These are phyloP conservation scores for Kazachstania sp. DNA, from an alignment of 1,139 yeast species.

Conservation along the genomic window DNA sequence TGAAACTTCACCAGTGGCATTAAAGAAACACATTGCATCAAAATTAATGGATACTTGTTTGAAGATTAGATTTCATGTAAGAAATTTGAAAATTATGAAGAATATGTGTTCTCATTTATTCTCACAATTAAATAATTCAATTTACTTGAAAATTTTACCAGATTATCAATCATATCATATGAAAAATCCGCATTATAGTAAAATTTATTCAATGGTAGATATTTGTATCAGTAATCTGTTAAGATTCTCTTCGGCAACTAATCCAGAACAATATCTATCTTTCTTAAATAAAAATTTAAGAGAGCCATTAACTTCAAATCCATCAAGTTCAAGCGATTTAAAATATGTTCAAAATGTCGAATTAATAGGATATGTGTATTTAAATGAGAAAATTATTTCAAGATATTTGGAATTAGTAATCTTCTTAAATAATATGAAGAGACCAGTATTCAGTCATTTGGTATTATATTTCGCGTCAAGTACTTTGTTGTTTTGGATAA, in stretches of 20 bases:
- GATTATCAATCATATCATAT: constrained; percentile 14
- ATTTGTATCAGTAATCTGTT: constrained; percentile 21
- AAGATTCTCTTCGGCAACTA: constrained; percentile 27
- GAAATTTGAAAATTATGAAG: constrained; percentile 16
- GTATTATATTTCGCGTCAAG: constrained; percentile 24
- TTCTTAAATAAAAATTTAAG: constrained; percentile 17
- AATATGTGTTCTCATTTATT: constrained; percentile 15
- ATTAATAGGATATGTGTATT: constrained; percentile 21
- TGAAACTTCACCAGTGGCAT: constrained; percentile 15
- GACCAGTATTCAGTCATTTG: constrained; percentile 21
- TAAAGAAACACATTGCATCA: constrained; percentile 17
- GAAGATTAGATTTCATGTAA: constrained; percentile 20
- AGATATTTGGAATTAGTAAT: constrained; percentile 20
- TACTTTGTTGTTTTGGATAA: constrained; percentile 26
- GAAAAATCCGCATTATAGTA: constrained; percentile 2
- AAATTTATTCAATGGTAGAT: constrained; percentile 14
- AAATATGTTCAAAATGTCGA: constrained; percentile 21
- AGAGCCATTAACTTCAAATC: constrained; percentile 13
- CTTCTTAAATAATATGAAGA: constrained; percentile 16
- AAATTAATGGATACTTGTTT: constrained; percentile 17
- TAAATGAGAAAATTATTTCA: constrained; percentile 17
- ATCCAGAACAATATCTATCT: constrained; percentile 23
- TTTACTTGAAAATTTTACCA: constrained; percentile 13
- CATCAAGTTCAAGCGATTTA: constrained; percentile 10
- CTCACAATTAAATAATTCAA: constrained; percentile 3